A percentile compares a stretch with the other conserved stretches of the same genome.
These are phyloP conservation scores for Hypholoma sublateritium DNA, from an alignment of 768 basidiomycete species.

Conservation along the genomic window DNA sequence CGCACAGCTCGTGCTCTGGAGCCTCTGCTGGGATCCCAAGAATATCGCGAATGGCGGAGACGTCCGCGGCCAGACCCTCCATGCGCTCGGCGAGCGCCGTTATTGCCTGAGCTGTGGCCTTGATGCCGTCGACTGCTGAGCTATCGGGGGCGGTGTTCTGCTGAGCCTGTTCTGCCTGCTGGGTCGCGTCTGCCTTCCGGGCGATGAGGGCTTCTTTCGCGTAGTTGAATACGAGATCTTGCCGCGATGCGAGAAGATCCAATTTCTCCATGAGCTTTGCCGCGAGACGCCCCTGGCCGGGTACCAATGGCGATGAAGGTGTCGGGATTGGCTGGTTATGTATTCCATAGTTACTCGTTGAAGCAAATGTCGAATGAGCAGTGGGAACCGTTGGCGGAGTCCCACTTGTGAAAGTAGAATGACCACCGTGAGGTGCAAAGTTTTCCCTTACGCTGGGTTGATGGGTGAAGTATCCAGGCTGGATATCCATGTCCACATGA, in stretches of 20 bases:
- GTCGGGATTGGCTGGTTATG: neutral
- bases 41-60: neutral
- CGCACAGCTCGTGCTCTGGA: neutral
- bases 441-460: no score
- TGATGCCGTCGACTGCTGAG: neutral
- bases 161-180: neutral
- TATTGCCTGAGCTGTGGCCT: neutral
- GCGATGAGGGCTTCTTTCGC: neutral
- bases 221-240: neutral
- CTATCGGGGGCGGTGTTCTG: neutral
- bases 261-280: neutral
- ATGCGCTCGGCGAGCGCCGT: neutral
- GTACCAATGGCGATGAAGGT: neutral
- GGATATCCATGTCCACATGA: no score
- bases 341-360: neutral
- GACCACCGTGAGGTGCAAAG: no score
- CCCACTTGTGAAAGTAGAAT: no score
- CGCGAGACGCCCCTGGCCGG: neutral
- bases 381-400: neutral
- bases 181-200: neutral
- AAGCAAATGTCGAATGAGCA: neutral
- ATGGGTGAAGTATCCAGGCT: no score
- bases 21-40: neutral
- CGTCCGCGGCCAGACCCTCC: neutral
- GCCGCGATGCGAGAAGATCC: neutral